Evolutionary conservation across 2,329 filamentous ascomycete species (phyloP), one percentile per base, ranked within the genome.

Genomic region (Graphilbum ipis-grandicollis): DNA sequence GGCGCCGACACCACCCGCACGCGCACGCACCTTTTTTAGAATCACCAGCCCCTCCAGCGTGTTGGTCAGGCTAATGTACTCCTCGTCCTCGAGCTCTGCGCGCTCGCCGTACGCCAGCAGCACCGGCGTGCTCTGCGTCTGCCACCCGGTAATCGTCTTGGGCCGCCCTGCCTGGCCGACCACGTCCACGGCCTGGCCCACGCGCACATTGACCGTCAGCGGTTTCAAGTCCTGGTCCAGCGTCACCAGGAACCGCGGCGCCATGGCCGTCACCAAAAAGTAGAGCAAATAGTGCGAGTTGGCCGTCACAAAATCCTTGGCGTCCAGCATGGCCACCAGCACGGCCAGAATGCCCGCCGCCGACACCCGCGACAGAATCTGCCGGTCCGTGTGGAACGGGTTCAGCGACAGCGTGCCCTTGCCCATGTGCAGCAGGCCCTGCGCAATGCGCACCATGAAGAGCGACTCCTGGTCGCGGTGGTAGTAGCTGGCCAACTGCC

Each of bases 111-210:
- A 79, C n/a, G 83, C 79, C 49, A 98, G 64, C 41, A 98, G 65
- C 33, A 98, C 90, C 1, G 90, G 90, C n/a, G 90, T 98, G 63
- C 83, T 94, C 66, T 98, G 90, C 46, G 90, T 98, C 61, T 98
- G 90, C 90, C 90, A 98, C 37, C 90, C 90, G 9, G 90, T 98
- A 50, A 98, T 98, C 2, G 90, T 98, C 77, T 98, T 96, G 47
- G 90, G 90, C 44, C 88, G 74, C 54, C 90, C 90, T 12, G 92
- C 90, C 58, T 96, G 90, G 36, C 90, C 92, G 30, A 98, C 90
- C 31, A 98, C 86, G 54, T 98, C 90, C 17, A 98, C 92, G 14
- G 92, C 90, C 61, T 98, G 92, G 57, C 90, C 90, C 32, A 98
- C 88, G 23, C 90, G 80, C 14, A 98, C 90, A 50, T 94, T 96